Conservation (phyloP, 148 eudicot genomes). For the Tetragonia tetragonoides region DNA sequence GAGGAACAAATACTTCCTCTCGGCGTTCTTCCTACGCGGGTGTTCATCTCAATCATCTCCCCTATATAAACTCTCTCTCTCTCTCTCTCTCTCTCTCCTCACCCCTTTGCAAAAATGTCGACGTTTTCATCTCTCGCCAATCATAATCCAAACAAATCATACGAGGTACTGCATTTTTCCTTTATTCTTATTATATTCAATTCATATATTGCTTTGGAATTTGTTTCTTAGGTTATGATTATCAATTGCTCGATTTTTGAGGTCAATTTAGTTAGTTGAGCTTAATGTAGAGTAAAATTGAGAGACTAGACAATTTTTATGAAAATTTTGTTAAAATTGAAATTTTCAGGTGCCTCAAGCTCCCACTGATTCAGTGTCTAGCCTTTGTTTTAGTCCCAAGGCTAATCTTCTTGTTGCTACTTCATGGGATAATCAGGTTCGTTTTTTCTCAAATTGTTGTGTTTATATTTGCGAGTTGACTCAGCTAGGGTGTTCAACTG, state of each 20-base stretch:
- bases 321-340: background rate
- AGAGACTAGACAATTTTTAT: background rate
- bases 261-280: background rate
- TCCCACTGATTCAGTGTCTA: conserved; percentile 72
- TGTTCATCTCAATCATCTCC: too few species aligned
- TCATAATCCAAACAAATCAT: conserved; percentile 36
- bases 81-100: too few species aligned
- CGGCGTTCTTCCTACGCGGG: too few species aligned
- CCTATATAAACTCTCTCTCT: too few species aligned
- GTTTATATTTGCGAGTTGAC: background rate
- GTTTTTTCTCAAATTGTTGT: background rate
- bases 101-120: conserved; percentile 5
- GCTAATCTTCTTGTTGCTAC: conserved; percentile 86
- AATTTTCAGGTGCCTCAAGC: conserved; percentile 53
- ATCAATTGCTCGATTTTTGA: background rate
- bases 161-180: conserved; percentile 19
- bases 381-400: conserved; percentile 84
- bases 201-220: background rate
- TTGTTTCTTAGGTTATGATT: background rate
- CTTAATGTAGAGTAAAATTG: background rate
- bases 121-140: conserved; percentile 28
- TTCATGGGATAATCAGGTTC: conserved; percentile 98
- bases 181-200: too few species aligned
- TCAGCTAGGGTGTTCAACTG: too few species aligned
- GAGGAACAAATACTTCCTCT: too few species aligned